Evolutionary conservation across 2,329 filamentous ascomycete species (phyloP).

Genomic region (Colletotrichum horii): DNA sequence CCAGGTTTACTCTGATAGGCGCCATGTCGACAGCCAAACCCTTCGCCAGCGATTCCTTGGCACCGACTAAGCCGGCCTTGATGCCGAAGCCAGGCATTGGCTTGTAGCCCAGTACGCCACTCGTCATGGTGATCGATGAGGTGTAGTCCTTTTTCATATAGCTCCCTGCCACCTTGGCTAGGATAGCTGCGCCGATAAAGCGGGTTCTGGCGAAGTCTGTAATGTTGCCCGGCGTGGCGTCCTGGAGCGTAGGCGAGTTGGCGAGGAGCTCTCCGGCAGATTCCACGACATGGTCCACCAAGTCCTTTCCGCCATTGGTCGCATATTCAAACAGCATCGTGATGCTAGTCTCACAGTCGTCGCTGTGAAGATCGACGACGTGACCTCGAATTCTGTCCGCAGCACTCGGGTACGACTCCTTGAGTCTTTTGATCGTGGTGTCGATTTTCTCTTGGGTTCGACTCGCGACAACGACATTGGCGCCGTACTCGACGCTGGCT

Average conservation of each 20-base stretch:
- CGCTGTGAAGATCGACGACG: neutral
- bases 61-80: slow-evolving; percentile 52
- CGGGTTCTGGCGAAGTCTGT: slow-evolving; percentile 42
- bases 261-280: neutral
- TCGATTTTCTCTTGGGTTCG: slow-evolving; percentile 57
- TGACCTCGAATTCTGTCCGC: neutral
- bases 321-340: slow-evolving; percentile 52
- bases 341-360: slow-evolving; percentile 39
- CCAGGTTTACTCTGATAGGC: slow-evolving; percentile 67
- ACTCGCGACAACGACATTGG: slow-evolving; percentile 63
- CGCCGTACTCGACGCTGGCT: slow-evolving; percentile 58
- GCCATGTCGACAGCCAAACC: slow-evolving; percentile 67
- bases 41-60: slow-evolving; percentile 56
- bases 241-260: neutral
- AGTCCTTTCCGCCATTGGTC: slow-evolving; percentile 45
- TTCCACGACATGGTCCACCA: slow-evolving; percentile 58
- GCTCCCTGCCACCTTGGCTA: slow-evolving; percentile 52
- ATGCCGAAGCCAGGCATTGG: slow-evolving; percentile 58
- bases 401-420: neutral
- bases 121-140: slow-evolving; percentile 62
- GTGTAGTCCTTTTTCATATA: slow-evolving; percentile 46
- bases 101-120: slow-evolving; percentile 54
- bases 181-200: slow-evolving; percentile 46
- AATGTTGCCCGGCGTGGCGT: neutral
- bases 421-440: slow-evolving; percentile 12